Evolutionary conservation across 108 stramenopile genomes (phyloP).

Genomic region (Pseudonitzschia delicatissima): DNA sequence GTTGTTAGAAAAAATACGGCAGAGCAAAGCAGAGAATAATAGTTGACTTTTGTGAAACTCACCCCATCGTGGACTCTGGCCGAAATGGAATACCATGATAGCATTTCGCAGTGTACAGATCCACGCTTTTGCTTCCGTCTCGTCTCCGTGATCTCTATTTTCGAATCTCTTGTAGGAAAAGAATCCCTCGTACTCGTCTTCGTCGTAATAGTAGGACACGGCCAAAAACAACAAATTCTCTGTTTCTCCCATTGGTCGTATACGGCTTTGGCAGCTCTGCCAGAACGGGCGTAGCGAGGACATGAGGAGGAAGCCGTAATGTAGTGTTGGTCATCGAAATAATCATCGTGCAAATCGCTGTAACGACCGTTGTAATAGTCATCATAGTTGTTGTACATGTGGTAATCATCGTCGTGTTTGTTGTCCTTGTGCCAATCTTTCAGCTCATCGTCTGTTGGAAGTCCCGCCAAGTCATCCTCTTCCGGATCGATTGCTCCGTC

Average conservation of each 20-base stretch:
- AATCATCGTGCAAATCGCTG: conserved; percentile 48
- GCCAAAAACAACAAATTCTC: conserved; percentile 67
- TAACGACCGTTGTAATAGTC: conserved; percentile 51
- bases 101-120: conserved; percentile 75
- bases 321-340: conserved; percentile 75
- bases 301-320: conserved; percentile 74
- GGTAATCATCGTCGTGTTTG: conserved; percentile 26
- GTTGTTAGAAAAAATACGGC: too few relatives aligned
- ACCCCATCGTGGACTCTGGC: conserved; percentile 38
- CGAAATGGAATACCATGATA: conserved; percentile 64
- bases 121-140: conserved; percentile 68
- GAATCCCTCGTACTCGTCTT: conserved; percentile 78
- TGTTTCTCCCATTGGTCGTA: conserved; percentile 34
- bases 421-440: background rate
- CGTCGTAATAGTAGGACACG: conserved; percentile 82
- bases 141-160: conserved; percentile 65
- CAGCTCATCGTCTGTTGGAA: conserved; percentile 2
- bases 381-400: conserved; percentile 43
- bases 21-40: too few relatives aligned
- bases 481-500: conserved; percentile 17
- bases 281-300: conserved; percentile 57
- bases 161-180: conserved; percentile 61
- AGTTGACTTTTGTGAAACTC: background rate
- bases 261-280: conserved; percentile 68
- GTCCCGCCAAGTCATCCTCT: conserved; percentile 25